These are phyloP conservation scores for Pseudogymnoascus sp. DNA, from an alignment of 2,329 filamentous ascomycete genomes.

Conservation along the genomic window DNA sequence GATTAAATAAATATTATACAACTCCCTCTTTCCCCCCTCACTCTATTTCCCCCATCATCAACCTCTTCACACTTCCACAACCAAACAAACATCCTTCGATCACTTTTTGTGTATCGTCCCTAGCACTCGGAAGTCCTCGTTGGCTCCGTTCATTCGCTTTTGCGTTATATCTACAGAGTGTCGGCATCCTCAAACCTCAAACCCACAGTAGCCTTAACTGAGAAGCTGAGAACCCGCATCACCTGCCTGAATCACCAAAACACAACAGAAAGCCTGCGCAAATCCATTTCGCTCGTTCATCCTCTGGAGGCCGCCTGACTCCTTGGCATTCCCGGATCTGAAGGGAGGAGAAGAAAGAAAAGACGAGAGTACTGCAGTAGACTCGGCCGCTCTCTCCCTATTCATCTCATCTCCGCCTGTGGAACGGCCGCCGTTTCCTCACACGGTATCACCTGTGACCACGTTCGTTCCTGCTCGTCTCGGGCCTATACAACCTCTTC, in stretches of 20 bases:
- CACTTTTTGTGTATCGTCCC: slow-evolving; percentile 26
- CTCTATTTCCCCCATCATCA: slow-evolving; percentile 9
- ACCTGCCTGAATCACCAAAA: slow-evolving; percentile 16
- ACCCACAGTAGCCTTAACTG: slow-evolving; percentile 21
- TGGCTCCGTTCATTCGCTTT: slow-evolving; percentile 70
- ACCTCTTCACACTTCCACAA: background rate
- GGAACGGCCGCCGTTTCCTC: background rate
- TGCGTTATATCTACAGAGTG: slow-evolving; percentile 24
- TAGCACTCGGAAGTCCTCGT: slow-evolving; percentile 60
- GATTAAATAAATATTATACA: slow-evolving; percentile 6
- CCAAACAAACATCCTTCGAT: background rate
- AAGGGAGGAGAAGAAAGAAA: background rate
- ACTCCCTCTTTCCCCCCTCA: background rate
- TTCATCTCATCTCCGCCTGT: background rate
- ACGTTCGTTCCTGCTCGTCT: background rate
- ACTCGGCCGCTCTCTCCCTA: background rate
- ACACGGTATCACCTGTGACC: slow-evolving; percentile 2
- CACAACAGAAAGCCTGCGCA: slow-evolving; percentile 12
- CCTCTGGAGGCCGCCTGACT: background rate
- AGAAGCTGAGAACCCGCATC: slow-evolving; percentile 17
- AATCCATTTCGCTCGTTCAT: slow-evolving; percentile 12
- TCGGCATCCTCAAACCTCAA: slow-evolving; percentile 17
- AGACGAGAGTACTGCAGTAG: background rate
- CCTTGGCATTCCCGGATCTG: background rate
- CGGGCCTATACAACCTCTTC: background rate